Base-by-base conservation (phyloP, 768 basidiomycete genomes). In the Trametes elegans region DNA sequence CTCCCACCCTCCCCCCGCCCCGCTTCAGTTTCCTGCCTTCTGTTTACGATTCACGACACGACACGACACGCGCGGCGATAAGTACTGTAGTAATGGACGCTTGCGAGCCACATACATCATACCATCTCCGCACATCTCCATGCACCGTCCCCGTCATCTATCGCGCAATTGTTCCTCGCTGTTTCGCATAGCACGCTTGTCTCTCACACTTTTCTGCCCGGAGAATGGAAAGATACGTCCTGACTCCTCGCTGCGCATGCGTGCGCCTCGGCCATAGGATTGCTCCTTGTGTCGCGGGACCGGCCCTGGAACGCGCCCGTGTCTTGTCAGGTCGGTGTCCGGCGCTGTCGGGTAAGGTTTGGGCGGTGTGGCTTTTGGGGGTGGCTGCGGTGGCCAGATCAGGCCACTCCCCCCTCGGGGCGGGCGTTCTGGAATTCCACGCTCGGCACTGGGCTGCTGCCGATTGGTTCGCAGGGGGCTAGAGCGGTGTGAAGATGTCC, bases 41-140 rank as follows among this genome's bases (percentile, higher is more conserved):
- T 41, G 28, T 36, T 53, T 23, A 51, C 50, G 57, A 57, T 57
- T 57, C 49, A 57, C 50, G 56, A 57, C 49, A 55, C 53, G 60
- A 62, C 57, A 55, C 50, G 53, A 55, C 53, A 48, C 35, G 46
- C 50, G 59, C 59, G 49, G 59, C 50, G 54, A 57, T 62, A n/a
- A n/a, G n/a, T n/a, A 62, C 52, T 58, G 62, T 62, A 62, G 58
- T 58, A 59, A 60, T 62, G 24, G 49, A 57, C 50, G 49, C 40
- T 49, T 42, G 23, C 36, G 26, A 31, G 35, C 50, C 54, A 28
- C 39, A 44, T 53, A 32, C 41, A 48, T 45, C 44, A 36, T 36
- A 53, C n/a, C 34, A 41, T 52, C 24, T 47, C 44, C 32, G 44
- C 49, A 45, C 47, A 46, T 42, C 32, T 48, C 28, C 46, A 43